Base-by-base conservation (phyloP, 2,329 filamentous ascomycete species). In the Fusarium phyllophilum region DNA sequence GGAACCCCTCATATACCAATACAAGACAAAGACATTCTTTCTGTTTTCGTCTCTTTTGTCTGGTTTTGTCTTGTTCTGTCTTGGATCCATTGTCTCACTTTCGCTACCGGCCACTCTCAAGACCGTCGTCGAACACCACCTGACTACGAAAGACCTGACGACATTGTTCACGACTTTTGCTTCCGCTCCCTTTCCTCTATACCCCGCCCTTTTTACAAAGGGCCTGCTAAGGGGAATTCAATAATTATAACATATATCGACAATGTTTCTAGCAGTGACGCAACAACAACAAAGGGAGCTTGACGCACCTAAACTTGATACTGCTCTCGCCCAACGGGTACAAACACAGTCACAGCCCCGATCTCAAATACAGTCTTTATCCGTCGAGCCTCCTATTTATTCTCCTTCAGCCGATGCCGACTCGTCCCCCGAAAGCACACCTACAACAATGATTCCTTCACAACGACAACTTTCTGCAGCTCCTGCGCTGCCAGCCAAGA, bases 401-500 rank as follows among this genome's bases (percentile, higher is more conserved):
- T 74, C 77, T 33, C 72, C 73, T 56, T 73, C 69, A 31, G 75
- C 75, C 70, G 74, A 78, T 62, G 57, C 66, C 72, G 72, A 77
- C 70, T 72, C 73, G 45, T 74, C 60, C 49, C 72, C 60, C 66
- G 71, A 78, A 49, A 68, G 48, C 62, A 74, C 67, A 55, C 68
- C 65, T 41, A 75, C 74, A 75, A 75, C 78, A 48, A 82, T 82
- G 79, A 68, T 81, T 39, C 70, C 80, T 22, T 72, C 77, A 49
- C 71, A 75, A 54, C 73, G 74, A 67, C 75, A 74, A 64, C 63
- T 69, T 31, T 74, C 72, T 39, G 68, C 75, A 54, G 78, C 84
- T 33, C 88, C 87, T 15, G 84, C 85, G 44, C 80, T 89, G 10
- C 88, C 88, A 4, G 81, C 82, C 69, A 87, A 84, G 83, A 89